Percentiles rank a stretch among this genome's conserved stretches.
These are phyloP conservation scores for Neoboletus brunneissimus DNA, from an alignment of 768 basidiomycete species.

Conservation along the genomic window DNA sequence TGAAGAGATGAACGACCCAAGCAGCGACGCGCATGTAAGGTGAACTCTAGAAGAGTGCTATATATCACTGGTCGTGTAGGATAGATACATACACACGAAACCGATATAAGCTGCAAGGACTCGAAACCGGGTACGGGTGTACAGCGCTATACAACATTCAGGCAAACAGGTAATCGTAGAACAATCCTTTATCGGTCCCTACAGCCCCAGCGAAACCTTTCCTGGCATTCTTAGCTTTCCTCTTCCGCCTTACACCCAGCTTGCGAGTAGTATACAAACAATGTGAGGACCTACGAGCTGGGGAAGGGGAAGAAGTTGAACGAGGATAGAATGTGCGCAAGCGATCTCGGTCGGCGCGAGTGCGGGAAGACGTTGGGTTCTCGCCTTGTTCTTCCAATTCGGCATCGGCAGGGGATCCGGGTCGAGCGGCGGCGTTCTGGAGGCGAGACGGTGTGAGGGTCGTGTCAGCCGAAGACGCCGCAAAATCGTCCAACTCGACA, in stretches of 20 bases:
- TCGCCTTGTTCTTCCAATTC: not conserved
- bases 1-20: conserved; percentile 17
- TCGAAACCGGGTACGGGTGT: not conserved
- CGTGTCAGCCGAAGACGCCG: not conserved
- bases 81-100: not conserved
- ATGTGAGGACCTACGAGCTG: conserved; percentile 38
- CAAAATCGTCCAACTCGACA: conserved; percentile 19
- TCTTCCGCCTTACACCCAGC: conserved; percentile 9
- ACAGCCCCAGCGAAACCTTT: conserved; percentile 16
- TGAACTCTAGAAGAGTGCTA: conserved; percentile 1
- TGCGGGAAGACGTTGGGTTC: conserved; percentile 10
- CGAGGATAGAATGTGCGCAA: conserved; percentile 34
- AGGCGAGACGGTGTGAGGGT: conserved; percentile 7
- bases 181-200: conserved; percentile 22
- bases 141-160: conserved; percentile 14
- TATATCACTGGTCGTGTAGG: conserved; percentile 3
- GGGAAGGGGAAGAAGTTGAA: conserved; percentile 55
- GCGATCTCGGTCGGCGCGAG: conserved; percentile 26
- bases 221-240: conserved; percentile 16
- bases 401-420: not conserved
- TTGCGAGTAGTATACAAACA: conserved; percentile 20
- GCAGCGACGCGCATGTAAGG: not conserved
- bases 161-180: conserved; percentile 47
- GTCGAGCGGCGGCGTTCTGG: not conserved
- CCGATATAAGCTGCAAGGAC: not conserved